These are phyloP conservation scores for Hymenoscyphus albidus DNA, from an alignment of 2,329 filamentous ascomycete species.

Conservation along the genomic window DNA sequence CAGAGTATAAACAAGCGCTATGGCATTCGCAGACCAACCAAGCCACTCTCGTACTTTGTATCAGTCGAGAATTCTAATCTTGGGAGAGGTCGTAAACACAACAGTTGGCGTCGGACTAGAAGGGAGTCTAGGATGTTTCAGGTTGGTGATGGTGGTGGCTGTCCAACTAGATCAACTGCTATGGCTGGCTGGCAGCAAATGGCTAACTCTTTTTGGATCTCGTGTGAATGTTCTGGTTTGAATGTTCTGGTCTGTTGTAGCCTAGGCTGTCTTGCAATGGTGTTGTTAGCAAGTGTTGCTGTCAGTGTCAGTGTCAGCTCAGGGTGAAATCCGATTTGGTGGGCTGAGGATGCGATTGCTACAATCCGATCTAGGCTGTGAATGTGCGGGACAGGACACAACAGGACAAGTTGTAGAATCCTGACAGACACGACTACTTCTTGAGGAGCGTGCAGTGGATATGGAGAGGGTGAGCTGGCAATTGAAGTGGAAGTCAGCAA, in stretches of 20 bases:
- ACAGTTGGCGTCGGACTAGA: neutral
- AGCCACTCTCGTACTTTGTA: neutral
- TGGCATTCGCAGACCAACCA: constrained; percentile 10
- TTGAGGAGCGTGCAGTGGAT: neutral
- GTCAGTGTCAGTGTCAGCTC: neutral
- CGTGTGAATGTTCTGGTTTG: neutral
- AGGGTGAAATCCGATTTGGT: neutral
- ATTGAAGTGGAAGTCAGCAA: neutral
- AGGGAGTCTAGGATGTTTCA: neutral
- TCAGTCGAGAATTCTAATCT: constrained; percentile 5
- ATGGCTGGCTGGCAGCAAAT: neutral
- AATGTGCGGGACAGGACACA: neutral
- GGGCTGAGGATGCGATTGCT: neutral
- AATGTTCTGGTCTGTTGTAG: neutral
- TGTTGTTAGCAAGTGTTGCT: neutral
- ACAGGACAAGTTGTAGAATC: neutral
- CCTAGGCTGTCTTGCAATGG: neutral
- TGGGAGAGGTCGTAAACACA: neutral
- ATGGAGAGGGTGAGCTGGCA: neutral
- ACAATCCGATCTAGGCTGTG: neutral
- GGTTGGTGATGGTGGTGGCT: neutral
- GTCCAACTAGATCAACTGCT: neutral
- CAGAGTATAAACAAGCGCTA: constrained; percentile 15
- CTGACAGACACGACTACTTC: neutral
- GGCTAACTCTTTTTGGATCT: neutral